Conservation (phyloP, 352 stramenopile species). For the Phytophthora multivora region DNA sequence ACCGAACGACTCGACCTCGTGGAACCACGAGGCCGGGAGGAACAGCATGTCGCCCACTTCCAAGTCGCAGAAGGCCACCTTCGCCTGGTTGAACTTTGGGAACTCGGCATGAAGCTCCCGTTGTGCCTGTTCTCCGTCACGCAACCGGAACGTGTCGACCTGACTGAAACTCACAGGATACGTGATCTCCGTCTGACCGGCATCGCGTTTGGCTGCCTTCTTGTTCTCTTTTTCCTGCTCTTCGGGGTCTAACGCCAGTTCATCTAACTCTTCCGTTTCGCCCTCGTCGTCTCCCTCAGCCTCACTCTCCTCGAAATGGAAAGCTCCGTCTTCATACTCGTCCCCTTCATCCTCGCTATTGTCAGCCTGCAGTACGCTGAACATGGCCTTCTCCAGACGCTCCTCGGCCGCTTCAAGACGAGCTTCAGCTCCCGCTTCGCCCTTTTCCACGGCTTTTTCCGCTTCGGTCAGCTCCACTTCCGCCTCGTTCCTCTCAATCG, state of each 20-base stretch:
- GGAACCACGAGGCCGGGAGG: conserved; percentile 97
- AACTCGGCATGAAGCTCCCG: conserved; percentile 56
- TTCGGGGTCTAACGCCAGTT: conserved; percentile 52
- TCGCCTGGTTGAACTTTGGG: conserved; percentile 60
- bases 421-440: conserved; percentile 48
- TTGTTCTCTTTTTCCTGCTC: conserved; percentile 38
- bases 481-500: conserved; percentile 63
- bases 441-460: conserved; percentile 56
- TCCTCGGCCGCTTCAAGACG: conserved; percentile 65
- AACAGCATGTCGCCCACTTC: conserved; percentile 95
- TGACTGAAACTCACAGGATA: conserved; percentile 81
- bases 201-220: conserved; percentile 28
- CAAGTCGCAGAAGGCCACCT: conserved; percentile 77
- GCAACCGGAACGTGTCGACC: conserved; percentile 60
- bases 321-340: conserved; percentile 59
- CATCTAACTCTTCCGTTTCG: conserved; percentile 50
- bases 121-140: conserved; percentile 28
- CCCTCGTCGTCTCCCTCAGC: conserved; percentile 55
- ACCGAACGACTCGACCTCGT: conserved; percentile 93
- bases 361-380: conserved; percentile 75
- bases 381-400: conserved; percentile 71
- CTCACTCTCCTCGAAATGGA: conserved; percentile 66
- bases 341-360: conserved; percentile 47
- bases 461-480: conserved; percentile 65
- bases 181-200: conserved; percentile 59